Base-by-base conservation (phyloP, 805 yeast genomes). In the Kodamaea lidongshanica region DNA sequence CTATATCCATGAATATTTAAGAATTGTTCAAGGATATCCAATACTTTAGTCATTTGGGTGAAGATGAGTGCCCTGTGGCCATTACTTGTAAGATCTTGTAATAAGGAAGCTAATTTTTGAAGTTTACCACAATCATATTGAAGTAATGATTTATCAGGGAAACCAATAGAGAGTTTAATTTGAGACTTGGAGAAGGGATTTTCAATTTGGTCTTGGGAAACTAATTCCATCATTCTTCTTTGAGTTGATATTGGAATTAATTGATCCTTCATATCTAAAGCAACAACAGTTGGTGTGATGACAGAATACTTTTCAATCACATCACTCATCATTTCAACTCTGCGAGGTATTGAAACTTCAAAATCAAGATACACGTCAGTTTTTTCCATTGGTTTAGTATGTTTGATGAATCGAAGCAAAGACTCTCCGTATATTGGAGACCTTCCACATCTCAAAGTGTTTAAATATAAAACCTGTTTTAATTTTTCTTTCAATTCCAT, bases 101-200 rank as follows among this genome's bases (percentile, higher is more conserved):
- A 57, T 26, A 92, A 59, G 3, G 62, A 55, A 0, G 96, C 89
- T 29, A 92, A 58, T 44, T 79, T 81, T 52, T 92, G 99, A 20
- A 92, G 65, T 55, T 92, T 92, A 36, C 99, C 99, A 65, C 98
- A 92, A 54, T 92, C 99, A 52, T 82, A 92, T 51, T 92, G 94
- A 33, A 92, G 57, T 36, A 92, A 61, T 9, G 92, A 78, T 52
- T 88, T 92, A 52, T 92, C 98, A 0, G 99, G 99, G 54, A 92
- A 94, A 11, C 95, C 96, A 45, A 92, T 85, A 0, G 96, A 79
- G 27, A 86, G 60, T 44, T 86, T 83, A 10, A 86, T 81, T 54
- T 89, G 96, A 2, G 89, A 59, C 37, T 79, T 77, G 50, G 86
- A 95, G 59, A 86, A 79, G 9, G 70, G 70, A 27, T 64, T 64